Conservation (phyloP, 805 yeast species). For the Starmerella gropengiesseri region DNA sequence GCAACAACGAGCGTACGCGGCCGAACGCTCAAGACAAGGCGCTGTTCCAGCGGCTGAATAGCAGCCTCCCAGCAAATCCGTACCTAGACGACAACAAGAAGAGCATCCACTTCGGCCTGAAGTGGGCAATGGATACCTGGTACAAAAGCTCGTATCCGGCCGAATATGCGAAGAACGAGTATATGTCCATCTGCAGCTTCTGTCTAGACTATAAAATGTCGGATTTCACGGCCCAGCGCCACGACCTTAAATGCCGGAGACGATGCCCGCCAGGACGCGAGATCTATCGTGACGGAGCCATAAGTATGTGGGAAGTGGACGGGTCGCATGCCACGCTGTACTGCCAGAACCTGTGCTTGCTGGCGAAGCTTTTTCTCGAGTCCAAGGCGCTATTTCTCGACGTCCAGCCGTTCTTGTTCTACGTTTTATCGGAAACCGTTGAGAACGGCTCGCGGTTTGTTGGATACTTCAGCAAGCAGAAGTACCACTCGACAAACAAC, state of each 20-base stretch:
- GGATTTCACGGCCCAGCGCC: conserved; percentile 56
- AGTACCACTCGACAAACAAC: conserved; percentile 24
- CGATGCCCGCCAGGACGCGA: conserved; percentile 85
- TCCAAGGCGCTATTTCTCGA: conserved; percentile 89
- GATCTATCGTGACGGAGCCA: conserved; percentile 56
- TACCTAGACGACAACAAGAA: not conserved
- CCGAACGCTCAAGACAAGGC: conserved; percentile 18
- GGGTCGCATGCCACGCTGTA: conserved; percentile 73
- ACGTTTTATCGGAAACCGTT: conserved; percentile 65
- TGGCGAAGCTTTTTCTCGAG: conserved; percentile 80
- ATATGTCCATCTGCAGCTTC: conserved; percentile 68
- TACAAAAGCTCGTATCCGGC: conserved; percentile 89
- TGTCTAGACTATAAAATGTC: conserved; percentile 74
- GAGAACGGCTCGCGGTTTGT: conserved; percentile 42
- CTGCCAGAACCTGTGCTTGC: conserved; percentile 79
- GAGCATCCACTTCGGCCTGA: conserved; percentile 53
- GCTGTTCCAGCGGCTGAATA: conserved; percentile 1
- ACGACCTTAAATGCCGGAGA: conserved; percentile 59
- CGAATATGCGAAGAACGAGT: conserved; percentile 53
- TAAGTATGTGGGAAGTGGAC: conserved; percentile 81
- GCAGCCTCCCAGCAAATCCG: not conserved
- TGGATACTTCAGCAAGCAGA: conserved; percentile 90
- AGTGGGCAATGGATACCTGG: conserved; percentile 77
- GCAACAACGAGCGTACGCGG: conserved; percentile 1
- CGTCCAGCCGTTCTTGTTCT: conserved; percentile 89